Conservation (phyloP, 2,329 filamentous ascomycete genomes). For the Aspergillus fischeri region DNA sequence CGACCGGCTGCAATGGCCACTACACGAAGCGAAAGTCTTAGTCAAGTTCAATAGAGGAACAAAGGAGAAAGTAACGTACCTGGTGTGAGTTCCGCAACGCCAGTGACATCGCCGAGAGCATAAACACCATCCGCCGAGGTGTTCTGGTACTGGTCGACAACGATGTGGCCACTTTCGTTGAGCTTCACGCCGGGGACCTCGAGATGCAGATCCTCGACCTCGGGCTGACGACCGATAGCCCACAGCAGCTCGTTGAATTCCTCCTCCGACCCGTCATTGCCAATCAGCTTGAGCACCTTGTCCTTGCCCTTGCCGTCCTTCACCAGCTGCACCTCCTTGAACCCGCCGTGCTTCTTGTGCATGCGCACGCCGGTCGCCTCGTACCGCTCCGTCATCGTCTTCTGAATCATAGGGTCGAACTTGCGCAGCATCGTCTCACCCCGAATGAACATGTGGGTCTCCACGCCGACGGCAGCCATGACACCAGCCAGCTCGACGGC, state of each 20-base stretch:
- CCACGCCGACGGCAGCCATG: slow-evolving; percentile 46
- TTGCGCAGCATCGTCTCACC: slow-evolving; percentile 46
- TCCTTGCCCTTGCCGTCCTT: slow-evolving; percentile 44
- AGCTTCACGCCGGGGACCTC: slow-evolving; percentile 41
- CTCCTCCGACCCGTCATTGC: slow-evolving; percentile 40
- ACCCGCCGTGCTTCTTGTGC: slow-evolving; percentile 44
- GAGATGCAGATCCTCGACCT: slow-evolving; percentile 41
- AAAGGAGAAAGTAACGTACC: slow-evolving; percentile 26
- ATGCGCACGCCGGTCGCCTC: slow-evolving; percentile 47
- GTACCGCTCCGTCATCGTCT: slow-evolving; percentile 50
- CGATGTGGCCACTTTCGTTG: slow-evolving; percentile 37
- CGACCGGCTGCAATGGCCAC: slow-evolving; percentile 52
- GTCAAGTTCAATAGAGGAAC: not conserved
- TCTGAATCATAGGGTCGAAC: slow-evolving; percentile 51
- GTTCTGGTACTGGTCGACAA: slow-evolving; percentile 50
- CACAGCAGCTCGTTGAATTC: slow-evolving; percentile 49
- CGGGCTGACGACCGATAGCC: slow-evolving; percentile 47
- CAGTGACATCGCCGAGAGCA: slow-evolving; percentile 50
- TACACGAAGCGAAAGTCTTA: slow-evolving; percentile 7
- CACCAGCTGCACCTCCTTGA: slow-evolving; percentile 46
- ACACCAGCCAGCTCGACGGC: slow-evolving; percentile 50
- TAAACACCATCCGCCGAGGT: slow-evolving; percentile 46
- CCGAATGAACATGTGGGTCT: slow-evolving; percentile 50
- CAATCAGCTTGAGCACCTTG: slow-evolving; percentile 44
- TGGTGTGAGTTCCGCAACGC: slow-evolving; percentile 49